phyloP scores from a whole-genome alignment of 75 land plant species.

The Cunninghamia lanceolata region DNA sequence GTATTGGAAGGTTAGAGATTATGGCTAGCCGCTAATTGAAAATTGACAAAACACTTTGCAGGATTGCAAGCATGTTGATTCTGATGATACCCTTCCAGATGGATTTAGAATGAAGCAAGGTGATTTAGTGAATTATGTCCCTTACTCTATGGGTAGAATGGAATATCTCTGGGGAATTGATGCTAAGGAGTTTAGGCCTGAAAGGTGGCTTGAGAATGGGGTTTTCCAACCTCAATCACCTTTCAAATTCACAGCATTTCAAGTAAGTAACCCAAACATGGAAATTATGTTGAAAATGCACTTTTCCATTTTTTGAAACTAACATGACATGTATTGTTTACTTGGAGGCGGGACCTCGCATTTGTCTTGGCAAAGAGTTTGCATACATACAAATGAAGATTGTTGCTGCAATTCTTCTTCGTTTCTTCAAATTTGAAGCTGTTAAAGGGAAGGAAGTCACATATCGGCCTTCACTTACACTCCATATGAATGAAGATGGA shows the following conservation, averaged over 20 bases:
- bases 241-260: slow-evolving; percentile 51
- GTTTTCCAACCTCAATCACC: slow-evolving; percentile 38
- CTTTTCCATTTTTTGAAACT: neutral
- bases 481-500: slow-evolving; percentile 28
- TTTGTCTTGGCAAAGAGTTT: slow-evolving; percentile 74
- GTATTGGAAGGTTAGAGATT: neutral
- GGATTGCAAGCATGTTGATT: slow-evolving; percentile 40
- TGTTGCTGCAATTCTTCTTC: slow-evolving; percentile 34
- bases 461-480: slow-evolving; percentile 23
- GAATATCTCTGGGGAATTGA: slow-evolving; percentile 42
- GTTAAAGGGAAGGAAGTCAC: slow-evolving; percentile 19
- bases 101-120: slow-evolving; percentile 36
- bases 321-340: neutral
- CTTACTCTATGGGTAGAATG: slow-evolving; percentile 51
- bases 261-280: slow-evolving; percentile 19
- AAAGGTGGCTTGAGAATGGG: slow-evolving; percentile 46
- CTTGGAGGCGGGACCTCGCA: slow-evolving; percentile 69
- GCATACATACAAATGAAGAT: slow-evolving; percentile 80
- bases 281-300: neutral
- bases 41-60: slow-evolving; percentile 6
- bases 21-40: neutral
- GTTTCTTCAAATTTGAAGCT: slow-evolving; percentile 39
- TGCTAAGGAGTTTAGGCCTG: slow-evolving; percentile 41
- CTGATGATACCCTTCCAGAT: slow-evolving; percentile 56
- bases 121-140: slow-evolving; percentile 26